Base-by-base conservation (phyloP, 176 grass and related monocot species). In the Triticum timopheevii region DNA sequence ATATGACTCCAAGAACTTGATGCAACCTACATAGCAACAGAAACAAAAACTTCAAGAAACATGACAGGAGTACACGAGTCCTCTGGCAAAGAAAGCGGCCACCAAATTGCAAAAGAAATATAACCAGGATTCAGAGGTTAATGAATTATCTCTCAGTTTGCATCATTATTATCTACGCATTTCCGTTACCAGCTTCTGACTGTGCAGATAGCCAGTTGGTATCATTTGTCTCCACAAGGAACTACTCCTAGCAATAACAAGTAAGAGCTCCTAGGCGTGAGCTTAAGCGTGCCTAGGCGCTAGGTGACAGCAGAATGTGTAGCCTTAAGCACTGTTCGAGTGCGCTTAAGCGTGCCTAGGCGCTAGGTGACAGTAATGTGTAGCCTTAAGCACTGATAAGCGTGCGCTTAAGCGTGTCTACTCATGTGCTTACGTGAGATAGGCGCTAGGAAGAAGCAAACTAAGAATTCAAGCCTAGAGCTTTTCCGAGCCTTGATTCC, bases 1-100 rank as follows among this genome's bases (percentile, higher is more conserved):
- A 52, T 98, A 98, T 16, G 96, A 94, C 85, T 98, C 97, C 82
- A 96, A 79, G 80, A 98, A 98, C 73, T 94, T 96, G 70, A 98
- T 96, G 88, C 97, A 96, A 45, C 97, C 97, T 98, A 65, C 58
- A 82, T 24, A 66, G 33, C 19, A 79, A 79, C 20, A 40, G 77
- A 77, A 71, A 58, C 8, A 69, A 24, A 86, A 69, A 76, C 31
- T 44, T 73, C 5, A 76, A 69, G 78, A 65, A 76, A 47, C 4
- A 47, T 11, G 23, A 6, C 13, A 39, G 28, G 12, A 84, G 38
- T 66, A 82, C 20, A 42, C 7, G 38, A 64, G 8, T 27, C 42
- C 22, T 80, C 1, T 47, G 13, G 33, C 5, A 5, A 73, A 61
- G 77, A n/a, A 59, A 2, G 3, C 10, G 6, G 25, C 9, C 50